Conservation (phyloP, 768 basidiomycete genomes). For the Candolleomyces aberdarensis region DNA sequence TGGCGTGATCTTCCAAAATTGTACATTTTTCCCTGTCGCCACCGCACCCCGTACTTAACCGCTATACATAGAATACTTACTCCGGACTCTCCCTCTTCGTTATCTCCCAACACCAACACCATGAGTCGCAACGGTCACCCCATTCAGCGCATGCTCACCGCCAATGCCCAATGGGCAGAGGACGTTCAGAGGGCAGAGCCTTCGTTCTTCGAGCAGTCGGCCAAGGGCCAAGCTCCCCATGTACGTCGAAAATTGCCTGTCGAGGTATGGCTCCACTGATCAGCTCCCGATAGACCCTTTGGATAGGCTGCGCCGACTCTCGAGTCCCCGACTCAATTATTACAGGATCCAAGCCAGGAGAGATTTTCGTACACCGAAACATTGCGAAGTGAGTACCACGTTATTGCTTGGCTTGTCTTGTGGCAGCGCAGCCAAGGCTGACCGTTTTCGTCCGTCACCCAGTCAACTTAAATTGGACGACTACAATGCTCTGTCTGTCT, state of each 20-base stretch:
- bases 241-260: slow-evolving; percentile 29
- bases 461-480: slow-evolving; percentile 78
- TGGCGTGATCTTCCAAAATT: no score
- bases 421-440: slow-evolving; percentile 2
- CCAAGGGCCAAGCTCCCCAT: slow-evolving; percentile 67
- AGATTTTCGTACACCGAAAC: slow-evolving; percentile 82
- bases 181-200: slow-evolving; percentile 54
- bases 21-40: no score
- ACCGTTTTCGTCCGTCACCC: background rate
- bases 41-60: no score
- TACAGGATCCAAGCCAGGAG: slow-evolving; percentile 68
- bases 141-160: slow-evolving; percentile 30
- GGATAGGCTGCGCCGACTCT: slow-evolving; percentile 84
- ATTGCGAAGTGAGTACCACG: slow-evolving; percentile 70
- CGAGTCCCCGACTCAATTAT: slow-evolving; percentile 79
- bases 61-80: no score
- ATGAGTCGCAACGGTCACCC: slow-evolving; percentile 16
- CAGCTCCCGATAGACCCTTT: slow-evolving; percentile 50
- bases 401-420: background rate
- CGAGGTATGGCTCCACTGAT: slow-evolving; percentile 5
- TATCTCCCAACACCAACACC: background rate
- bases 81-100: no score
- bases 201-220: slow-evolving; percentile 57
- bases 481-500: slow-evolving; percentile 64
- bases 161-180: slow-evolving; percentile 71